Evolutionary conservation across 1,284 basidiomycete genomes (phyloP).

Genomic region (Sporisorium scitamineum): DNA sequence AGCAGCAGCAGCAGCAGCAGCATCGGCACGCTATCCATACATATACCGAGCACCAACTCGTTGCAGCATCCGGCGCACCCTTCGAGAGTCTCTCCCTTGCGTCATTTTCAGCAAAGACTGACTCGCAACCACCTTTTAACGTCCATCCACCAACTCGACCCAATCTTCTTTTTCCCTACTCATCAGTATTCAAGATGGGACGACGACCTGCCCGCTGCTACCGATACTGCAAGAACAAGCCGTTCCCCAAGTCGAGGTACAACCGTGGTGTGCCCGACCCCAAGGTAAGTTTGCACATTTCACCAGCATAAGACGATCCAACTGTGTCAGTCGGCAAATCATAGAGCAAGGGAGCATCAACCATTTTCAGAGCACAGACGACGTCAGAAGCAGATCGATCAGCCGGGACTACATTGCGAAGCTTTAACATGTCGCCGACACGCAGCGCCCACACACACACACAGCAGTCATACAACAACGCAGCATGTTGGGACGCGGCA

Average conservation of each 20-base stretch:
- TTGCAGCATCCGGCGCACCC: conserved; percentile 8
- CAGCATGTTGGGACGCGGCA: neutral
- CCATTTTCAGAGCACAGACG: neutral
- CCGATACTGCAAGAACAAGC: conserved; percentile 70
- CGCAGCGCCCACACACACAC: neutral
- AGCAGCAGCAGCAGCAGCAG: conserved; percentile 10
- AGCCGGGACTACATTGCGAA: too few species aligned
- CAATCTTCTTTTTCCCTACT: too few species aligned
- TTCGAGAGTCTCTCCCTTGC: neutral
- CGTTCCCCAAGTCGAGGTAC: conserved; percentile 75
- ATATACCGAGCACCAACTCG: neutral
- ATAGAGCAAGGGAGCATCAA: neutral
- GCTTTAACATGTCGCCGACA: too few species aligned
- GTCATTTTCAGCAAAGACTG: conserved; percentile 16
- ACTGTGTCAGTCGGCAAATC: conserved; percentile 7
- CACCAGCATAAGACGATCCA: conserved; percentile 14
- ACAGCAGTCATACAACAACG: neutral
- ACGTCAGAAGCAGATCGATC: neutral
- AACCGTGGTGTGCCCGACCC: conserved; percentile 81
- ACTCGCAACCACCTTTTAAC: conserved; percentile 17
- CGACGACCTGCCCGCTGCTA: conserved; percentile 67
- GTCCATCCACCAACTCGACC: conserved; percentile 5
- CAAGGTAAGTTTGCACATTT: conserved; percentile 50
- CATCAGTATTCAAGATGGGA: conserved; percentile 61
- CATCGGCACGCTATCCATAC: conserved; percentile 6